Evolutionary conservation across 768 basidiomycete species (phyloP), one percentile per base, ranked within the genome.

Genomic region (Terana coerulea): DNA sequence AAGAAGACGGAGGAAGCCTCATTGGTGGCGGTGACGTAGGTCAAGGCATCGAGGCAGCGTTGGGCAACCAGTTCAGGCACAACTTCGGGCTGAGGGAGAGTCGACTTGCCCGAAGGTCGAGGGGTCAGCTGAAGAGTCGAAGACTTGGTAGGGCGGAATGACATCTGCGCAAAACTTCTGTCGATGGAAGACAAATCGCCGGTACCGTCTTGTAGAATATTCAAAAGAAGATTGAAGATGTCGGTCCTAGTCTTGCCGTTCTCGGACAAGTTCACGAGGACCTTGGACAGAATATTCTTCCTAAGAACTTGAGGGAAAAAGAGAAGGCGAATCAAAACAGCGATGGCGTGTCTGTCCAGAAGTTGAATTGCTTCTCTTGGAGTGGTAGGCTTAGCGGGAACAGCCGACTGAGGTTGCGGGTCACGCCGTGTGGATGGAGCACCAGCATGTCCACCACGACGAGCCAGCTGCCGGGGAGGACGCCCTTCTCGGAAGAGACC

Each of bases 221-320:
- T 87, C n/a, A 99, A 77, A 19, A 99, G 80, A 12, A 98, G 79
- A 63, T 95, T 97, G 76, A 99, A 90, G 21, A 98, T 75, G 59
- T 99, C 97, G 5, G 82, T 84, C 17, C 97, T 80, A 0, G 95
- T 94, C 62, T 88, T 91, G 2, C 83, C 73, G 64, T 99, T 99
- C 71, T 98, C 95, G 71, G 94, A 99, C 7, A 99, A 76, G 64
- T 98, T 95, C 56, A 92, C 86, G 30, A 99, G 82, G 1, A 97
- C 86, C 63, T 87, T 89, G 67, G 92, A 91, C 11, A 99, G 76
- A 21, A 89, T 69, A 43, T 80, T 86, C 71, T 92, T 94, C 70
- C 83, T 84, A 53, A 91, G 74, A 19, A 93, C 86, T 58, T 97
- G 91, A 3, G 97, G 97, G 78, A 93, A 97, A 77, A 99, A 99